Percentiles rank a stretch among this genome's conserved stretches.
phyloP scores from a whole-genome alignment of 2,329 filamentous ascomycete species.

The Aspergillus puulaauensis region DNA sequence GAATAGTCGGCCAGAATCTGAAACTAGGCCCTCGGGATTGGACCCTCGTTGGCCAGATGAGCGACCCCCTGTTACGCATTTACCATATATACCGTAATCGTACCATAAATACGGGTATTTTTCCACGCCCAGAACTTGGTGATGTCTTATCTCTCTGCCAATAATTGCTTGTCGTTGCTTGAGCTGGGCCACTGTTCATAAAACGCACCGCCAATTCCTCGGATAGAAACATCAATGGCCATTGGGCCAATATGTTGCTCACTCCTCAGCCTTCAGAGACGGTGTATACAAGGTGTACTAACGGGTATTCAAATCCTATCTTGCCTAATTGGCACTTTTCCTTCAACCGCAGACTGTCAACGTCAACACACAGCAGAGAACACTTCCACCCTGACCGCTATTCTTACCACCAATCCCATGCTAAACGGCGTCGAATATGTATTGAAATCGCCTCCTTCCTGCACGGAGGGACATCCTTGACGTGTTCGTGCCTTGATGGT shows the following conservation, averaged over 20 bases:
- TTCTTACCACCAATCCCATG: background rate
- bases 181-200: background rate
- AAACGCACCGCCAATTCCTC: background rate
- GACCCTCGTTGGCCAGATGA: background rate
- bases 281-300: too few relatives aligned
- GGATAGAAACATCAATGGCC: background rate
- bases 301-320: too few relatives aligned
- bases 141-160: conserved; percentile 13
- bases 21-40: background rate
- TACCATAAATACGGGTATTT: background rate
- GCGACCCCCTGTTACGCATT: background rate
- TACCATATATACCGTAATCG: background rate
- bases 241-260: too few relatives aligned
- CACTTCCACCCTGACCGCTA: background rate
- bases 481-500: too few relatives aligned
- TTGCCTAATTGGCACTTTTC: too few relatives aligned
- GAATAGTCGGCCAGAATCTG: conserved; percentile 5
- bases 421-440: too few relatives aligned
- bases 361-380: background rate
- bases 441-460: too few relatives aligned
- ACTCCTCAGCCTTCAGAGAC: too few relatives aligned
- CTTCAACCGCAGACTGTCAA: background rate
- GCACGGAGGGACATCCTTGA: too few relatives aligned
- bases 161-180: conserved; percentile 18
- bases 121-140: conserved; percentile 3